These are phyloP conservation scores for Rubroboletus pulcherrimus DNA, from an alignment of 768 basidiomycete species.

Conservation along the genomic window DNA sequence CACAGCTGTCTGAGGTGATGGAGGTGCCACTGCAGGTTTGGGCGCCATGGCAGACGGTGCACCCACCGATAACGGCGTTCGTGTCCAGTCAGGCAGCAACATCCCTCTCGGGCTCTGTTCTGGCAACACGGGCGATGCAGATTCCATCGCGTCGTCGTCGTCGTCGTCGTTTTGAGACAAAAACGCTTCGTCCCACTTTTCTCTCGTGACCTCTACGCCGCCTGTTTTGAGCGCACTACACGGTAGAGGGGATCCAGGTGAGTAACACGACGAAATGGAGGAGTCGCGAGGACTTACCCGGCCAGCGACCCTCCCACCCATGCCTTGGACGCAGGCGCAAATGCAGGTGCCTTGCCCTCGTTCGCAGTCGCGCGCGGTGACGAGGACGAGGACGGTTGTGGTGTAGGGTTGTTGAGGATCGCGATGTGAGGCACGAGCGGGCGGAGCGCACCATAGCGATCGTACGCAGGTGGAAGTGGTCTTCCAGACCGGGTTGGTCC, in stretches of 20 bases:
- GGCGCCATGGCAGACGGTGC: constrained; percentile 52
- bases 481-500: constrained; percentile 34
- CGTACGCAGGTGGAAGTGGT: constrained; percentile 50
- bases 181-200: constrained; percentile 81
- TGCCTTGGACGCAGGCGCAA: constrained; percentile 71
- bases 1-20: constrained; percentile 28
- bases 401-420: constrained; percentile 81
- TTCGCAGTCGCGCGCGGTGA: constrained; percentile 54
- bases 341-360: constrained; percentile 85
- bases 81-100: constrained; percentile 81
- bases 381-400: constrained; percentile 42
- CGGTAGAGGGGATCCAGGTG: background rate
- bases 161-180: constrained; percentile 34
- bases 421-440: constrained; percentile 70
- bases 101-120: constrained; percentile 39
- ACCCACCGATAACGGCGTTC: constrained; percentile 54
- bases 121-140: constrained; percentile 9
- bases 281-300: constrained; percentile 52
- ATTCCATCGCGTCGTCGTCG: constrained; percentile 33
- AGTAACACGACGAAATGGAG: background rate
- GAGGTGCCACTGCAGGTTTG: constrained; percentile 1
- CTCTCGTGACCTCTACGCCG: constrained; percentile 75
- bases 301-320: constrained; percentile 96
- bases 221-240: constrained; percentile 80
- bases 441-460: constrained; percentile 72